Evolutionary conservation across 2,329 filamentous ascomycete species (phyloP), one percentile per base, ranked within the genome.

Genomic region (Monilinia laxa): DNA sequence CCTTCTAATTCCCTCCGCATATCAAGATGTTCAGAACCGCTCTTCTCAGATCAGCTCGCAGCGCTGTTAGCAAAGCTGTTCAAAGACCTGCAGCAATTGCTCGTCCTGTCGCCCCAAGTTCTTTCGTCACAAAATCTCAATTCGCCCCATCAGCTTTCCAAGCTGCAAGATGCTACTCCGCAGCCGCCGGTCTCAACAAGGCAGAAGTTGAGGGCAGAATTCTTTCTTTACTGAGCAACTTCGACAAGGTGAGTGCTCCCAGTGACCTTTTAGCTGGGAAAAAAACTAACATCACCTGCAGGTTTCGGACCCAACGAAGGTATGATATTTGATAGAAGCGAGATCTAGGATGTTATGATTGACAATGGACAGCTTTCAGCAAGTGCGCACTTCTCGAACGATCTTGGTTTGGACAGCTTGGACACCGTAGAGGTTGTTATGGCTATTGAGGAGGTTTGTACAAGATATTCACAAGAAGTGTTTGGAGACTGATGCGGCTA

Each of bases 381-480:
- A 71, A 84, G 83, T 64, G 90, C 94, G 68, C 93, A 98, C 86
- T 99, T 99, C 82, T 86, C 92, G 78, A 98, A 97, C 80, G 94
- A 99, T 82, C 90, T 99, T 71, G 95, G 93, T 72, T 85, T 99
- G 76, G 95, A 99, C 84, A 96, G 91, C 82, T 87, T 99, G 80
- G 95, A 99, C 80, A 97, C 95, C 71, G 95, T 99, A 71, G 95
- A 99, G 85, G 95, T 99, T 73, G 95, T 99, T 76, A 99, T 99
- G 95, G 95, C 95, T 73, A 98, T 99, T 81, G 95, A 99, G 87
- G 95, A 99, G 89, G 90, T 93, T 74, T 65, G 71, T 70, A 64
- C 67, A 58, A 20, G 40, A 23, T 11, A 38, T 35, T 51, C 28
- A 23, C 16, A 42, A 64, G 45, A 60, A 42, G 64, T 28, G 45